Evolutionary conservation across 352 stramenopile species (phyloP), one percentile per base, ranked within the genome.

Genomic region (Globisporangium recalcitrans): DNA sequence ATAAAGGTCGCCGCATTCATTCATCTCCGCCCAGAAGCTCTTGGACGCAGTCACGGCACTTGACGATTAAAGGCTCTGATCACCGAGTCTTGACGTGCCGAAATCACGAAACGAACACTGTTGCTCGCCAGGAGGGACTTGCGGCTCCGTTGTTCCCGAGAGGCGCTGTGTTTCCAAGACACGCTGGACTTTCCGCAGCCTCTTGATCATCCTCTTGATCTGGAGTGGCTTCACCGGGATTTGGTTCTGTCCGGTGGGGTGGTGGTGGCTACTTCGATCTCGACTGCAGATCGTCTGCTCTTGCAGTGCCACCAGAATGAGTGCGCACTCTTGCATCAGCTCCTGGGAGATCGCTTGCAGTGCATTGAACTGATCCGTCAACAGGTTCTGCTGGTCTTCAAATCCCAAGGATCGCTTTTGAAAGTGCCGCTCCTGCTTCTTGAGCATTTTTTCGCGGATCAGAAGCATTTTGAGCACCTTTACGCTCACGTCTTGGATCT

Each of bases 401-500:
- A 68, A 46, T 46, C 72, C 58, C 8, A 68, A 24, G 4, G 44
- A 48, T 9, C 51, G 54, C 22, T 62, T 64, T 4, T 74, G 52
- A 6, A 73, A 48, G 27, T 58, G 62, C 9, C 60, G 69, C 51
- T 89, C 80, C 11, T 84, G 66, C 31, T 72, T 78, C 52, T 86
- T 88, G 38, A 86, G 69, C 9, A 88, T 52, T 51, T 87, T 87
- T 47, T 88, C 80, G 7, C 80, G 78, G 19, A 90, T 78, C 46
- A 90, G 62, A 31, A 90, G 47, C 10, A 88, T 52, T 56, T 87
- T 90, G 11, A 90, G 75, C 32, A 90, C 74, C 47, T 88, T 90
- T 2, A 87, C 69, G 47, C 80, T 88, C 16, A 82, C 71, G 31
- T 69, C 64, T 22, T 84, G 76, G 29, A 90, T 71, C 51, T 90